Evolutionary conservation across 257 asterid species (phyloP).

Genomic region (Anisodus acutangulus): DNA sequence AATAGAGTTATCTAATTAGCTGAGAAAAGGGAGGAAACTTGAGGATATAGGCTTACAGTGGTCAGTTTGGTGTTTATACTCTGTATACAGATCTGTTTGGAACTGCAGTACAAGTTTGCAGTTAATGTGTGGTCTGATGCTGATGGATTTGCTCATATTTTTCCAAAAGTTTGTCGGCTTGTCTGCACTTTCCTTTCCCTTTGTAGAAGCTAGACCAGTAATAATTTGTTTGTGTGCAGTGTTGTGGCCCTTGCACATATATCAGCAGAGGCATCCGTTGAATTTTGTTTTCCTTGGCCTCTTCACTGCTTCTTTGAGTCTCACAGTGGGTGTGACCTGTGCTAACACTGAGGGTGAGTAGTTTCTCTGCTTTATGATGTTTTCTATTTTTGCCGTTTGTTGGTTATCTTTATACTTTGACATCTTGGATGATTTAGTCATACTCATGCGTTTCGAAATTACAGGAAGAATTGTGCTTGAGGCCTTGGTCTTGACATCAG

Average conservation of each 20-base stretch:
- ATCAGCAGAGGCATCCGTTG: slow-evolving; percentile 91
- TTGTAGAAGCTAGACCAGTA: slow-evolving; percentile 20
- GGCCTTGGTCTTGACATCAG: slow-evolving; percentile 91
- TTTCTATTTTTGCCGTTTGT: slow-evolving; percentile 12
- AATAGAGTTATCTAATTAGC: not conserved
- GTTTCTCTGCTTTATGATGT: slow-evolving; percentile 23
- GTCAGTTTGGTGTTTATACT: not conserved
- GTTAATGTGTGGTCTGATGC: not conserved
- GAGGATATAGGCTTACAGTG: not conserved
- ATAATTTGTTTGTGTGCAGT: slow-evolving; percentile 45
- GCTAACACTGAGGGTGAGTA: slow-evolving; percentile 92
- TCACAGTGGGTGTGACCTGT: slow-evolving; percentile 91
- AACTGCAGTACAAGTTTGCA: not conserved
- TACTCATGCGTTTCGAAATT: slow-evolving; percentile 19
- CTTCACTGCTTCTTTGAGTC: slow-evolving; percentile 79
- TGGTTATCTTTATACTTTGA: not conserved
- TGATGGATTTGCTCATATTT: not conserved
- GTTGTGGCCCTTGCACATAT: slow-evolving; percentile 85
- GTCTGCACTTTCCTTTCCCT: not conserved
- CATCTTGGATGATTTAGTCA: not conserved
- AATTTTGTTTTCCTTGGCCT: slow-evolving; percentile 94
- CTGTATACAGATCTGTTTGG: not conserved
- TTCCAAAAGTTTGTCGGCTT: not conserved
- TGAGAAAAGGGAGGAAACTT: not conserved
- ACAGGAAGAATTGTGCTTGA: slow-evolving; percentile 91